These are phyloP conservation scores for Meripilus lineatus DNA, from an alignment of 1,284 basidiomycete genomes.

Conservation along the genomic window DNA sequence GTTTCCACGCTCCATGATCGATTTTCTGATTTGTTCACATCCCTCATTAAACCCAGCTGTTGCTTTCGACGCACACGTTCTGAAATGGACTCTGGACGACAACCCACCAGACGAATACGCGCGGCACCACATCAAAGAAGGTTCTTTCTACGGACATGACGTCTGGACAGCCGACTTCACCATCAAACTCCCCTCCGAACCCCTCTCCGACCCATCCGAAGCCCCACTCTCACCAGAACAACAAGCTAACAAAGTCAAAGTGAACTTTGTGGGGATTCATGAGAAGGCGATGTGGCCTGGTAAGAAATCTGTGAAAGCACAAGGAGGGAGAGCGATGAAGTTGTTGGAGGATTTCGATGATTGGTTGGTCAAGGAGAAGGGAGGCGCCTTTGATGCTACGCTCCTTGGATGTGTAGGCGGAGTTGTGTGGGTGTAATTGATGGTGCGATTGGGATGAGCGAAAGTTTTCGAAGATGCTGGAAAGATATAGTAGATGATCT, in stretches of 20 bases:
- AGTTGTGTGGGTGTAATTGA: constrained; percentile 33
- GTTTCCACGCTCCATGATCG: not conserved
- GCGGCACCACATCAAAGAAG: constrained; percentile 92
- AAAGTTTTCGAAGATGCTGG: not conserved
- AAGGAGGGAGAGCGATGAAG: constrained; percentile 56
- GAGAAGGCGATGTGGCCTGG: constrained; percentile 10
- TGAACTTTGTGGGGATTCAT: constrained; percentile 66
- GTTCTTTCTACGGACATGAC: constrained; percentile 74
- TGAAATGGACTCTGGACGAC: constrained; percentile 80
- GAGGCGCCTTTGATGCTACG: constrained; percentile 58
- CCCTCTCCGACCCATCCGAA: constrained; percentile 12
- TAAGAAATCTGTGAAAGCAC: constrained; percentile 17
- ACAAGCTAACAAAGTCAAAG: constrained; percentile 29
- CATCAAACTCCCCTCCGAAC: constrained; percentile 43
- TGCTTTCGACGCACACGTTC: constrained; percentile 89
- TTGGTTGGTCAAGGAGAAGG: constrained; percentile 58
- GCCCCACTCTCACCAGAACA: constrained; percentile 7
- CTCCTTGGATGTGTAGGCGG: constrained; percentile 69
- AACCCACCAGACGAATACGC: constrained; percentile 67
- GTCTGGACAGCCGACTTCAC: constrained; percentile 71
- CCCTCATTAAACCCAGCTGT: constrained; percentile 47
- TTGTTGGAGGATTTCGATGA: constrained; percentile 63
- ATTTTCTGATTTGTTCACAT: constrained; percentile 5
- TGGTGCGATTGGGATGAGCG: not conserved
- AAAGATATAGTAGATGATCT: not conserved